phyloP scores from a whole-genome alignment of 1,284 basidiomycete genomes.

The Gomphus bonarii region DNA sequence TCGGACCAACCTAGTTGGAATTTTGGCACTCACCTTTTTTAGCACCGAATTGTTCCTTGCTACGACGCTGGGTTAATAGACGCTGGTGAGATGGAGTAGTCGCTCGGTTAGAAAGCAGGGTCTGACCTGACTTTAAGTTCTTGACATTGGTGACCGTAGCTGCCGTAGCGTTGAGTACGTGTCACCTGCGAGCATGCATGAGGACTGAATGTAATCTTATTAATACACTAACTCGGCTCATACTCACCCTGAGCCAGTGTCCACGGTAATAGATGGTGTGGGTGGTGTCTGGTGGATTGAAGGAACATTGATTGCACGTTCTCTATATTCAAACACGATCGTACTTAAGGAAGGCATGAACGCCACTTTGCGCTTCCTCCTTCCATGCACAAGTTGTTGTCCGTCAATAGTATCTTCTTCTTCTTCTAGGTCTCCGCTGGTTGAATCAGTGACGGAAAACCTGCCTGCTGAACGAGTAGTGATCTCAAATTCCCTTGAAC shows the following conservation, averaged over 20 bases:
- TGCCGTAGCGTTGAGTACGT: constrained; percentile 62
- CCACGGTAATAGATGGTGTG: constrained; percentile 81
- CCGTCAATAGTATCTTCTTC: constrained; percentile 52
- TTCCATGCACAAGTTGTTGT: constrained; percentile 47
- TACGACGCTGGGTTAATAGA: constrained; percentile 47
- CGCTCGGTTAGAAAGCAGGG: neutral
- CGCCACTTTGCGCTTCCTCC: constrained; percentile 61
- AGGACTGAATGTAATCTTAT: constrained; percentile 12
- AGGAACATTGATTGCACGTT: constrained; percentile 13
- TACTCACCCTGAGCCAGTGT: constrained; percentile 48
- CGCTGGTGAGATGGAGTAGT: constrained; percentile 14
- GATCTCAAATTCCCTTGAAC: constrained; percentile 77
- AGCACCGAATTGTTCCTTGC: constrained; percentile 77
- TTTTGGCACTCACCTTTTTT: constrained; percentile 35
- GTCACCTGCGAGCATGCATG: constrained; percentile 46
- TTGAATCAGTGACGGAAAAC: constrained; percentile 50
- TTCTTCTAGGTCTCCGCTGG: constrained; percentile 65
- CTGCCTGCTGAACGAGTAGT: constrained; percentile 62
- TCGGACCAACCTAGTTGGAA: neutral
- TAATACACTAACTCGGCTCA: constrained; percentile 36
- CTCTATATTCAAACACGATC: constrained; percentile 17
- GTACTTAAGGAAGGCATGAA: constrained; percentile 68
- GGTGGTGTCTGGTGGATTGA: constrained; percentile 52
- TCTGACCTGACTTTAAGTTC: constrained; percentile 68
- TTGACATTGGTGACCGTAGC: constrained; percentile 49